Base-by-base conservation (phyloP, 495 filamentous ascomycete genomes). In the Annulohypoxylon bovei region DNA sequence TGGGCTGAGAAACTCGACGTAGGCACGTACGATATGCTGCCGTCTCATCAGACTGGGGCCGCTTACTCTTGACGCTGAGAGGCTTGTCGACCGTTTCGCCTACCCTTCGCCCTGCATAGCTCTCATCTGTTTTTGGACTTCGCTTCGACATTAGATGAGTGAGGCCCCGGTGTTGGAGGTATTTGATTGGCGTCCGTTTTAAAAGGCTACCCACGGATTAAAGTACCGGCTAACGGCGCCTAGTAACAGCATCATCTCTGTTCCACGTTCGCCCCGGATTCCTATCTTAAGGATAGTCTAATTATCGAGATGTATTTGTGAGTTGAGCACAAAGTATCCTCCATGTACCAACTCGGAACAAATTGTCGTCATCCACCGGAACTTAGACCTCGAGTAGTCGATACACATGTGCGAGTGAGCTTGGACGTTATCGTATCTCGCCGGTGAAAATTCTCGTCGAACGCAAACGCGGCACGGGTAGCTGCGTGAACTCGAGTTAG, bases 1-100 rank as follows among this genome's bases (percentile, higher is more conserved):
- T 67, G 25, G 40, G 37, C 22, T 59, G 64, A 44, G 64, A 55
- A 65, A 72, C 65, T 72, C 64, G 59, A 70, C 49, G 49, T 32
- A 50, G 61, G 44, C 61, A 60, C 69, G 44, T 65, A 44, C 54
- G 46, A 61, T 65, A 68, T 59, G 40, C 44, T 46, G 46, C 46
- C 23, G 54, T 60, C 28, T 56, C 35, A 40, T 68, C 59, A 0
- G 32, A 50, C 70, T 67, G 60, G 53, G 53, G 70, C 49, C 70
- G 70, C 70, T 72, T 72, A 72, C 60, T 55, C 70, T 68, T 47
- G 64, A 64, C 28, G 55, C 22, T 72, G 46, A 68, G 64, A 68
- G 70, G 70, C 60, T 40, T 47, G 35, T 28, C 8, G 39, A 18
- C 59, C 47, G 53, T 64, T 33, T 68, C 53, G 58, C 53, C 60